Conservation (phyloP, 106 monocot genomes). For the Triglochin maritima region DNA sequence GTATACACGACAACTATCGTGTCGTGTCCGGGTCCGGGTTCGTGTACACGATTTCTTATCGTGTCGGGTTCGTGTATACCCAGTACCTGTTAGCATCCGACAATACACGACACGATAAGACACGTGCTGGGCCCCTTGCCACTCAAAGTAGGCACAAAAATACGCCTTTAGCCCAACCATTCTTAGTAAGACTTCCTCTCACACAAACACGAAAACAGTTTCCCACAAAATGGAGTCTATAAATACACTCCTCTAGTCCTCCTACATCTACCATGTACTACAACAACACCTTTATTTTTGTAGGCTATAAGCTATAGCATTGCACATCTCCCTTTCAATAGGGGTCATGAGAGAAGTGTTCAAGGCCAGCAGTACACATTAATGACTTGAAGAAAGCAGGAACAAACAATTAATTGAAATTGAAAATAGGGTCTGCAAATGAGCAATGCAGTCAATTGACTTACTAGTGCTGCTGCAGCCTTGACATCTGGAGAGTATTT, state of each 20-base stretch:
- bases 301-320: too few relatives aligned
- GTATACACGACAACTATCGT: too few relatives aligned
- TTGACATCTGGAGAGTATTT: neutral
- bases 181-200: neutral
- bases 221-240: constrained; percentile 1
- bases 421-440: neutral
- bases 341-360: neutral
- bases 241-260: neutral
- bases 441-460: constrained; percentile 1
- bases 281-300: neutral
- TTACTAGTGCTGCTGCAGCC: neutral
- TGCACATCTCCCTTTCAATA: too few relatives aligned
- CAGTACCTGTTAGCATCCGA: too few relatives aligned
- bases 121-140: neutral
- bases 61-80: too few relatives aligned
- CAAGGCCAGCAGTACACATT: neutral
- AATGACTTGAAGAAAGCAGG: neutral
- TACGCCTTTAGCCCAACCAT: neutral
- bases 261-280: neutral
- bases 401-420: neutral
- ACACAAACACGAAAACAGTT: neutral
- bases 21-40: too few relatives aligned
- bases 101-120: too few relatives aligned
- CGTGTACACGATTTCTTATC: too few relatives aligned
- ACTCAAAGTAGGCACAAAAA: neutral